phyloP scores from a whole-genome alignment of 768 basidiomycete species.

The Russula virescens region DNA sequence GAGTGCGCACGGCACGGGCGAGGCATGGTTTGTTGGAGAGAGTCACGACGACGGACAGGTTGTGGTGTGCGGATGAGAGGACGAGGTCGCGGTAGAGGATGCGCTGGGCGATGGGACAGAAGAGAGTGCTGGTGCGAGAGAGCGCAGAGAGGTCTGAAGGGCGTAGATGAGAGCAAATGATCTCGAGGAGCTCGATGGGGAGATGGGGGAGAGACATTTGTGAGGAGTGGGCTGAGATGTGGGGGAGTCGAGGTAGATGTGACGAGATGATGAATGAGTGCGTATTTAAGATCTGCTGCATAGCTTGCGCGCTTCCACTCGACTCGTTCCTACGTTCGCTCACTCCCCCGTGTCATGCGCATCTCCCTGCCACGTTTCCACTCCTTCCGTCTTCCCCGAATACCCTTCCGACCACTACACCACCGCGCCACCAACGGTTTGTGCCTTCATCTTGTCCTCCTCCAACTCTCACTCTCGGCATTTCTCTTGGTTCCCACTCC shows the following conservation, averaged over 20 bases:
- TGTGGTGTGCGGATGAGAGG: slow-evolving; percentile 40
- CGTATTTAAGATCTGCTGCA: not conserved
- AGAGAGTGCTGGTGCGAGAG: slow-evolving; percentile 37
- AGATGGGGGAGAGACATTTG: slow-evolving; percentile 44
- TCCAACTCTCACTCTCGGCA: slow-evolving; percentile 5
- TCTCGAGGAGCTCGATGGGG: slow-evolving; percentile 59
- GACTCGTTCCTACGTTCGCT: no score
- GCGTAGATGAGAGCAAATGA: slow-evolving; percentile 35
- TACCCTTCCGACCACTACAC: not conserved
- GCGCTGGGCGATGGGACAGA: slow-evolving; percentile 50
- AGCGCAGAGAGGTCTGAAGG: slow-evolving; percentile 43
- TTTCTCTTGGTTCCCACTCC: slow-evolving; percentile 7
- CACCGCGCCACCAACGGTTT: not conserved
- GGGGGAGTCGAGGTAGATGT: not conserved
- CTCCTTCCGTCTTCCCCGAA: not conserved
- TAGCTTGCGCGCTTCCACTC: not conserved
- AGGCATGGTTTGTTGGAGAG: slow-evolving; percentile 53
- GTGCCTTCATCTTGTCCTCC: not conserved
- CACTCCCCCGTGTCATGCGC: not conserved
- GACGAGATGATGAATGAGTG: not conserved
- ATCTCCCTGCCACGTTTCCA: not conserved
- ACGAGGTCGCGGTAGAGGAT: slow-evolving; percentile 57
- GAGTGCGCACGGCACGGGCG: slow-evolving; percentile 56
- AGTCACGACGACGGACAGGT: slow-evolving; percentile 46
- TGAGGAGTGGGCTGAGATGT: slow-evolving; percentile 1